Conservation (phyloP, 2,329 filamentous ascomycete species). For the Arthrobotrys musiformis region DNA sequence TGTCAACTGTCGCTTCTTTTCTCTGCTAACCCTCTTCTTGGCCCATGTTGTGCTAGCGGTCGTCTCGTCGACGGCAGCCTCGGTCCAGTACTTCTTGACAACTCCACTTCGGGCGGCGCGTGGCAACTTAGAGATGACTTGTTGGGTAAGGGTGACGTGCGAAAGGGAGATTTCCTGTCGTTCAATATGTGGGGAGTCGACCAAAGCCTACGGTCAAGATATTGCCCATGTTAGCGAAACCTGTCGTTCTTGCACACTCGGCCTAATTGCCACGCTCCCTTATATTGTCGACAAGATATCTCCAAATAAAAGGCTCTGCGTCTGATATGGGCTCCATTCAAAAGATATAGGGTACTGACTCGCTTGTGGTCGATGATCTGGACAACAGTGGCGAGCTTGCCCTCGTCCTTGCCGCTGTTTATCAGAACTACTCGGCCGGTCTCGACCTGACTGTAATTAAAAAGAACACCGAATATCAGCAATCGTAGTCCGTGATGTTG, state of each 20-base stretch:
- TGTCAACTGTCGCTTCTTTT: conserved; percentile 88
- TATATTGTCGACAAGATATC: background rate
- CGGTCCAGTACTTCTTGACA: conserved; percentile 90
- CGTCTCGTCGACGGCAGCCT: conserved; percentile 89
- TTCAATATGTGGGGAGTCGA: conserved; percentile 89
- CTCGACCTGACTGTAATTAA: conserved; percentile 83
- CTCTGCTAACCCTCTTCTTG: conserved; percentile 87
- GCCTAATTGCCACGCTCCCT: background rate
- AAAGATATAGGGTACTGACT: conserved; percentile 73
- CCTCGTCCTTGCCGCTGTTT: conserved; percentile 80
- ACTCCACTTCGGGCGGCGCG: conserved; percentile 83
- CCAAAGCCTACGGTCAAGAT: conserved; percentile 76
- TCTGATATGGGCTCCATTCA: background rate
- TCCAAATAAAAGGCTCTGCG: background rate
- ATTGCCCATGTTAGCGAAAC: background rate
- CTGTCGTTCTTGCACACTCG: background rate
- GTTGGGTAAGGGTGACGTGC: conserved; percentile 86
- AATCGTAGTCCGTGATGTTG: conserved; percentile 1
- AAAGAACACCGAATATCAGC: conserved; percentile 31
- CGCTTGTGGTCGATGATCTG: conserved; percentile 99
- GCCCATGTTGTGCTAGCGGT: conserved; percentile 92
- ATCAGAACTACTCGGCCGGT: conserved; percentile 97
- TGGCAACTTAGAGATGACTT: conserved; percentile 86
- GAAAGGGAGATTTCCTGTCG: conserved; percentile 86
- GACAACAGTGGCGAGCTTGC: conserved; percentile 91